Base-by-base conservation (phyloP, 176 grass and related monocot species). In the Elymus sibiricus region DNA sequence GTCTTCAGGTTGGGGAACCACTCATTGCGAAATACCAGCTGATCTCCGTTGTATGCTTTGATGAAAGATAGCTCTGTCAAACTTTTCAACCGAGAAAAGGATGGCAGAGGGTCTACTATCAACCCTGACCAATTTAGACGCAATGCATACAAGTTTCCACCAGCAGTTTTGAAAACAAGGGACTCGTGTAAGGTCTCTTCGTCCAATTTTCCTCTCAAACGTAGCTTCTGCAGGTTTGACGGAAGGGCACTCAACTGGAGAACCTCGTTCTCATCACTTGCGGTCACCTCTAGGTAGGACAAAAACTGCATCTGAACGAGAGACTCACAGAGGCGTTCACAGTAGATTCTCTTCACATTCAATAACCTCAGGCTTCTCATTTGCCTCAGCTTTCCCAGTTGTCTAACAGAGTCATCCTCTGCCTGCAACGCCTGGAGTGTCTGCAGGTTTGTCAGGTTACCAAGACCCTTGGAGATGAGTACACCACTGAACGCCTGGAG, bases 1-100 rank as follows among this genome's bases (percentile, higher is more conserved):
- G 0, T 2, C 16, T 84, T 80, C 61, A 88, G 25, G 15, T 72
- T 88, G 9, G 74, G 87, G 1, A 89, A 89, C 74, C 87, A 89
- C 1, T 64, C 25, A 0, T 15, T 32, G 22, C 9, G 9, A 79
- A 88, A 88, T 12, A 32, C 16, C 42, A 89, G 39, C 32, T 78
- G 4, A 4, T 89, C n/a, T 6, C 87, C 81, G 0, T 73, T 44
- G 27, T 89, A 89, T 84, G 87, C 80, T 27, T 16, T 65, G 0
- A 2, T 7, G 11, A 89, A 49, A 8, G 0, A 3, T 51, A 88
- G 27, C 4, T 22, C 0, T 0, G 29, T 81, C 13, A 87, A 35
- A 22, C 64, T 81, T 31, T 0, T 9, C 38, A 39, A 39, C 38
- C 38, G 38, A 9, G 38, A 39, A 39, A 39, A 39, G 7, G 38